These are phyloP conservation scores for Setomelanomma holmii DNA, from an alignment of 2,329 filamentous ascomycete genomes.

Conservation along the genomic window DNA sequence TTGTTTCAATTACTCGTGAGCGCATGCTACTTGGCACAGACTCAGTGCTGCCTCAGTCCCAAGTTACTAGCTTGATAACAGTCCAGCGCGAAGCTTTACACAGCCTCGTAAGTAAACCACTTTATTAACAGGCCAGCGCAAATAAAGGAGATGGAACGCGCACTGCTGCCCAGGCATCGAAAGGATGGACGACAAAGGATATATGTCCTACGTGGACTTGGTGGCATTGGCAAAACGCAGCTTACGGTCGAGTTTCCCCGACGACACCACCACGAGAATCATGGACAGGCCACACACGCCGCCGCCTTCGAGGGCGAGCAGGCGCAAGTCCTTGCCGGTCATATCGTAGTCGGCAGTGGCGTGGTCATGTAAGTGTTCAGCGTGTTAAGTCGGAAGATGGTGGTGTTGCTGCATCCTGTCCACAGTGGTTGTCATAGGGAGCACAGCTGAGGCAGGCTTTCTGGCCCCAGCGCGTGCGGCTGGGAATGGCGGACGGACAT, in stretches of 20 bases:
- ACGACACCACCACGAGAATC: conserved; percentile 19
- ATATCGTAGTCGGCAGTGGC: background rate
- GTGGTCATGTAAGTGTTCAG: too few relatives aligned
- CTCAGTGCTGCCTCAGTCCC: too few relatives aligned
- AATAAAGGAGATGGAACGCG: conserved; percentile 23
- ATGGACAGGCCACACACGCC: conserved; percentile 14
- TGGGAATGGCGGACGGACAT: too few relatives aligned
- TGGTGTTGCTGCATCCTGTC: too few relatives aligned
- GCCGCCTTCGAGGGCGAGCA: conserved; percentile 7
- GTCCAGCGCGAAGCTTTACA: too few relatives aligned
- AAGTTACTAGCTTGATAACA: too few relatives aligned
- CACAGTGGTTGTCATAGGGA: too few relatives aligned
- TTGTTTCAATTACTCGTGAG: too few relatives aligned
- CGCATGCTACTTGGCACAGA: too few relatives aligned
- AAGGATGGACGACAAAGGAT: conserved; percentile 18
- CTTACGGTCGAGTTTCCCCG: conserved; percentile 30
- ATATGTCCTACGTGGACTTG: conserved; percentile 24
- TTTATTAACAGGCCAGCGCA: conserved; percentile 26
- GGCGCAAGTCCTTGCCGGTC: background rate
- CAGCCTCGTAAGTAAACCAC: conserved; percentile 13
- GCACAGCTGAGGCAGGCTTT: too few relatives aligned
- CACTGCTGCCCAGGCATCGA: conserved; percentile 12
- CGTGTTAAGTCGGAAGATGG: too few relatives aligned
- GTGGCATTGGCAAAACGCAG: conserved; percentile 37
- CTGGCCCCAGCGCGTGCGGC: too few relatives aligned